phyloP scores from a whole-genome alignment of 2,329 filamentous ascomycete genomes.

The Verticillium isaacii region DNA sequence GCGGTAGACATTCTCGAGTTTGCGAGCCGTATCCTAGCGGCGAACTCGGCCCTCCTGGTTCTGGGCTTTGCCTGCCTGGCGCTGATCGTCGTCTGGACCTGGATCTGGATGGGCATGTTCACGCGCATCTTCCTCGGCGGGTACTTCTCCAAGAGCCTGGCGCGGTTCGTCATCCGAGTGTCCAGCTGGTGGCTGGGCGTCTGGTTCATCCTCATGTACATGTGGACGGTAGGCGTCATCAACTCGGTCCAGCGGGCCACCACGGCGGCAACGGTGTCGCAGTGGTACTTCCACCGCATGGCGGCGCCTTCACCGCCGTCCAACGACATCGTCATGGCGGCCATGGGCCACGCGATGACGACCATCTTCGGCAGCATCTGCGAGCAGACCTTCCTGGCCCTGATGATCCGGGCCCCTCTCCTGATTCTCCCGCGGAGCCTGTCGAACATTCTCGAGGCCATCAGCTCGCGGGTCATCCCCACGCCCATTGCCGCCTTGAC shows the following conservation, averaged over 20 bases:
- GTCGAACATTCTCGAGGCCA: slow-evolving; percentile 61
- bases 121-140: slow-evolving; percentile 92
- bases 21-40: slow-evolving; percentile 77
- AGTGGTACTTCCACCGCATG: slow-evolving; percentile 98
- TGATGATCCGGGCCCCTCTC: slow-evolving; percentile 79
- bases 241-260: slow-evolving; percentile 86
- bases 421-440: slow-evolving; percentile 74
- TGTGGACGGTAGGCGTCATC: slow-evolving; percentile 88
- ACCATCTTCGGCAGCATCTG: slow-evolving; percentile 92
- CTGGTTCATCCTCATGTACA: slow-evolving; percentile 89
- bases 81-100: slow-evolving; percentile 82
- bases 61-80: slow-evolving; percentile 77
- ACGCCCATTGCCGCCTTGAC: slow-evolving; percentile 81
- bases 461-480: slow-evolving; percentile 76
- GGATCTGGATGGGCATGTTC: slow-evolving; percentile 96
- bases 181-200: slow-evolving; percentile 94
- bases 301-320: slow-evolving; percentile 73
- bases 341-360: slow-evolving; percentile 73
- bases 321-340: slow-evolving; percentile 75
- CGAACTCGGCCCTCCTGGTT: slow-evolving; percentile 76
- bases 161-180: slow-evolving; percentile 72
- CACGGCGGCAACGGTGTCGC: slow-evolving; percentile 90
- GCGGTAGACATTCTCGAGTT: slow-evolving; percentile 91
- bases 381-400: slow-evolving; percentile 74
- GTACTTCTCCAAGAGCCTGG: slow-evolving; percentile 61